A percentile compares a stretch with the other conserved stretches of the same genome.
Conservation (phyloP, 2,329 filamentous ascomycete species). For the Ascochyta fabae region DNA sequence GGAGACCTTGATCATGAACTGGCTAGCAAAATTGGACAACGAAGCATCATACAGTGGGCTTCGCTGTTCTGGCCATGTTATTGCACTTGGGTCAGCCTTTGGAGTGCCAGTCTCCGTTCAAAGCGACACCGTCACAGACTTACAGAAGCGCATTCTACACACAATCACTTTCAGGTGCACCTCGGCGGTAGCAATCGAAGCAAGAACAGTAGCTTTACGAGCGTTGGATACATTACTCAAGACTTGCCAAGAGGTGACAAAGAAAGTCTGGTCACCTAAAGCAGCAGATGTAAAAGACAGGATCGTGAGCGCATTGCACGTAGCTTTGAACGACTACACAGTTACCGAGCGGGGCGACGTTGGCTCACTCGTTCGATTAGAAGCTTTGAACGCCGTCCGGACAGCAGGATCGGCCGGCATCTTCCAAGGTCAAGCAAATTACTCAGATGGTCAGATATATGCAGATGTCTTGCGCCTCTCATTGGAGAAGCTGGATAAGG, state of each 20-base stretch:
- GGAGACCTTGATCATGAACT: constrained; percentile 31
- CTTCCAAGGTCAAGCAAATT: constrained; percentile 21
- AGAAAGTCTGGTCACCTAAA: constrained; percentile 1
- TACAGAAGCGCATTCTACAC: constrained; percentile 39
- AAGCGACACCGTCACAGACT: background rate
- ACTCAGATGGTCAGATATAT: constrained; percentile 30
- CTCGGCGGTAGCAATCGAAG: constrained; percentile 50
- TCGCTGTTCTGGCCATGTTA: constrained; percentile 51
- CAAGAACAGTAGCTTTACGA: constrained; percentile 52
- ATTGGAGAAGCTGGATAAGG: constrained; percentile 88
- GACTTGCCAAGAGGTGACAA: constrained; percentile 7
- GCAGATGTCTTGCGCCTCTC: constrained; percentile 69
- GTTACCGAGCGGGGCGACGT: constrained; percentile 89
- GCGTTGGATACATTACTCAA: constrained; percentile 48
- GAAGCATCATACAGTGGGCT: constrained; percentile 50
- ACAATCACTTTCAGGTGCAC: constrained; percentile 48
- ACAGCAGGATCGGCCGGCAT: constrained; percentile 39
- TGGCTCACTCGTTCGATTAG: constrained; percentile 82
- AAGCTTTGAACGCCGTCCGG: constrained; percentile 74
- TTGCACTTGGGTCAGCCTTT: constrained; percentile 53
- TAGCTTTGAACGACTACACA: constrained; percentile 83
- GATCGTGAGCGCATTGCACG: constrained; percentile 41
- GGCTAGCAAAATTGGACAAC: constrained; percentile 41
- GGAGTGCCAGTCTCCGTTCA: constrained; percentile 18
- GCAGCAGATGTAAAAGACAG: constrained; percentile 27